Percentiles rank a stretch among this genome's conserved stretches.
These are phyloP conservation scores for Backusella parvicylindrica DNA, from an alignment of 192 early-diverging fungal genomes.

Conservation along the genomic window DNA sequence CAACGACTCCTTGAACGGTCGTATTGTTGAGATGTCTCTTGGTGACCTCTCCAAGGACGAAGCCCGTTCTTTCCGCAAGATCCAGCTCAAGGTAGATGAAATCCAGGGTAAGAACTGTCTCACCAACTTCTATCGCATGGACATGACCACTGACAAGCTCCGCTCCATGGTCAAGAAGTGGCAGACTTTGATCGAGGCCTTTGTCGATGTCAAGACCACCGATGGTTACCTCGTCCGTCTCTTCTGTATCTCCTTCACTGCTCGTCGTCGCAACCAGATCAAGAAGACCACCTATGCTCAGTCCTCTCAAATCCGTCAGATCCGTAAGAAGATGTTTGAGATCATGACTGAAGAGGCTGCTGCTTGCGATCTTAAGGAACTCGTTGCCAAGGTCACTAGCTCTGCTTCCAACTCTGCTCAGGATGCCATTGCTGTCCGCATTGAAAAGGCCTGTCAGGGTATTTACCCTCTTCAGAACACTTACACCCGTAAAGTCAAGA, in stretches of 20 bases:
- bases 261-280: slow-evolving; percentile 89
- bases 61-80: slow-evolving; percentile 95
- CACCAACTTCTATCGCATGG: slow-evolving; percentile 99
- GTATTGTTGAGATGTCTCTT: slow-evolving; percentile 95
- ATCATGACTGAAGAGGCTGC: slow-evolving; percentile 86
- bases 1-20: slow-evolving; percentile 94
- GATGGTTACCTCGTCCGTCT: slow-evolving; percentile 99
- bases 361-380: slow-evolving; percentile 88
- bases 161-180: slow-evolving; percentile 99
- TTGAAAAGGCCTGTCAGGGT: slow-evolving; percentile 94
- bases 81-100: slow-evolving; percentile 95
- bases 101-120: slow-evolving; percentile 98
- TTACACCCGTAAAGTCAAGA: slow-evolving; percentile 97
- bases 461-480: slow-evolving; percentile 99
- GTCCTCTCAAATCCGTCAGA: slow-evolving; percentile 92
- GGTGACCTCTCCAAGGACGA: slow-evolving; percentile 93
- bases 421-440: slow-evolving; percentile 95
- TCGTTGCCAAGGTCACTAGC: slow-evolving; percentile 93
- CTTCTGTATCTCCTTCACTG: slow-evolving; percentile 97
- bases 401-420: slow-evolving; percentile 33
- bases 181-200: slow-evolving; percentile 97
- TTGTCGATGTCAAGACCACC: slow-evolving; percentile 99
- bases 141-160: slow-evolving; percentile 99
- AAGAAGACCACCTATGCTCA: slow-evolving; percentile 98
- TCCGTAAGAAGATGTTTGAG: slow-evolving; percentile 99